Conservation (phyloP, 1,284 basidiomycete genomes). For the Meripilus lineatus region DNA sequence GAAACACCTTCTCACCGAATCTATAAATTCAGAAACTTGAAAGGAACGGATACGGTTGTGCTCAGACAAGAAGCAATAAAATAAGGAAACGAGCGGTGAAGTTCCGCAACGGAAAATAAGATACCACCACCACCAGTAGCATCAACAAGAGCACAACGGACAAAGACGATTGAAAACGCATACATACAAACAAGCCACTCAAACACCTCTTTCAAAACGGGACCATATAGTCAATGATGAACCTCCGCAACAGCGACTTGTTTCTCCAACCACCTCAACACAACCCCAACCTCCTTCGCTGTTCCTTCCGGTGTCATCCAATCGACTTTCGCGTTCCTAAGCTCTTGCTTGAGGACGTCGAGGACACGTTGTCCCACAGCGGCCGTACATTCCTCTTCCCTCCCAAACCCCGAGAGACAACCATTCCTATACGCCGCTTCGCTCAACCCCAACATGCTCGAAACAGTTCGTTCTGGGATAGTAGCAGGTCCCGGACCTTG, state of each 20-base stretch:
- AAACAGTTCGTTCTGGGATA: constrained; percentile 35
- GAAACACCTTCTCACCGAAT: no score
- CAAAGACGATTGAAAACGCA: no score
- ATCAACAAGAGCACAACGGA: neutral
- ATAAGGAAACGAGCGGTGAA: no score
- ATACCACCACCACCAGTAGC: neutral
- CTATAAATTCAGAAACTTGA: no score
- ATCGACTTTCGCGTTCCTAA: constrained; percentile 5
- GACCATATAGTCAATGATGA: constrained; percentile 25
- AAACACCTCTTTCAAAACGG: no score
- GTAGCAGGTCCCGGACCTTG: constrained; percentile 23
- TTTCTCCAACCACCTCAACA: constrained; percentile 24
- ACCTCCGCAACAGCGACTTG: constrained; percentile 15
- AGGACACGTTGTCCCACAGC: constrained; percentile 53
- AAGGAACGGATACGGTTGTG: no score
- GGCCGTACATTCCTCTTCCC: constrained; percentile 67
- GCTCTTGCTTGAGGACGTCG: constrained; percentile 37
- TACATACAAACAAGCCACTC: no score
- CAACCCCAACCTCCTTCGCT: constrained; percentile 12
- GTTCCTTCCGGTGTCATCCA: neutral
- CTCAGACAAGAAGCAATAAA: no score
- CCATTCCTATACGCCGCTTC: constrained; percentile 61
- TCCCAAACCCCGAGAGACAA: constrained; percentile 66
- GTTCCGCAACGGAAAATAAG: neutral
- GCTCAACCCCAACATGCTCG: constrained; percentile 49